A percentile compares a stretch with the other conserved stretches of the same genome.
phyloP scores from a whole-genome alignment of 2,329 filamentous ascomycete genomes.

The Ophiocordyceps polyrhachis-furcata region DNA sequence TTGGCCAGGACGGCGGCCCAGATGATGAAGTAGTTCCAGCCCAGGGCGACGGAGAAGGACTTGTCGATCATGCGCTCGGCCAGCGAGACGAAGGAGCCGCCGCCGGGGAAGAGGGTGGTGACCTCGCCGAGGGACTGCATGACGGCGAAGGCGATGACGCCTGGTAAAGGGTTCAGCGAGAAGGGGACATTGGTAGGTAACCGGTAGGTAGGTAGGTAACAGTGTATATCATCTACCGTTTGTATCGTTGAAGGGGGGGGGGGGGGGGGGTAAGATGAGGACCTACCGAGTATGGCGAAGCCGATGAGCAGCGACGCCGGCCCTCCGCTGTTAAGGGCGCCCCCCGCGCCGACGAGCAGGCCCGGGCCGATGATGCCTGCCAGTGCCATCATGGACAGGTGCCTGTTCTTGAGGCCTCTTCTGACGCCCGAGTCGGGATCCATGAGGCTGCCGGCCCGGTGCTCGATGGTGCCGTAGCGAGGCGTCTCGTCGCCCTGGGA shows the following conservation, averaged over 20 bases:
- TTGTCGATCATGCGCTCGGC: conserved; percentile 54
- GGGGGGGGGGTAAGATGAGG: background rate
- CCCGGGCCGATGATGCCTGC: conserved; percentile 50
- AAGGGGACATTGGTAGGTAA: background rate
- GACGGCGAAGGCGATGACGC: conserved; percentile 43
- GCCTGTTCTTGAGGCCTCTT: conserved; percentile 48
- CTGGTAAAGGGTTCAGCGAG: conserved; percentile 4
- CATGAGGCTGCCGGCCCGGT: conserved; percentile 22
- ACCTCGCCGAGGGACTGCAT: conserved; percentile 62
- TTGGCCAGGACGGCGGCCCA: conserved; percentile 48
- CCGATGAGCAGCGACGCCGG: conserved; percentile 56
- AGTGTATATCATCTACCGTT: no score
- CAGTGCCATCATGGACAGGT: conserved; percentile 47
- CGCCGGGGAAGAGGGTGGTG: conserved; percentile 53
- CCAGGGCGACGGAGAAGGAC: conserved; percentile 48
- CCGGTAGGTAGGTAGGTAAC: no score
- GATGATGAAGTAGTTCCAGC: conserved; percentile 56
- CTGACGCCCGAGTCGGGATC: conserved; percentile 48
- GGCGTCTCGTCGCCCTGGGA: conserved; percentile 3
- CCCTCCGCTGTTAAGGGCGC: conserved; percentile 48
- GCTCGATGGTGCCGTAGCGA: conserved; percentile 5
- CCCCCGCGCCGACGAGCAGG: conserved; percentile 51
- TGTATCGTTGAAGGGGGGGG: background rate
- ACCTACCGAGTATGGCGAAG: conserved; percentile 44
- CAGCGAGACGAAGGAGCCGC: conserved; percentile 52